Evolutionary conservation across 169 alveolate genomes (phyloP), one percentile per base, ranked within the genome.

Genomic region (Plasmodium malariae): DNA sequence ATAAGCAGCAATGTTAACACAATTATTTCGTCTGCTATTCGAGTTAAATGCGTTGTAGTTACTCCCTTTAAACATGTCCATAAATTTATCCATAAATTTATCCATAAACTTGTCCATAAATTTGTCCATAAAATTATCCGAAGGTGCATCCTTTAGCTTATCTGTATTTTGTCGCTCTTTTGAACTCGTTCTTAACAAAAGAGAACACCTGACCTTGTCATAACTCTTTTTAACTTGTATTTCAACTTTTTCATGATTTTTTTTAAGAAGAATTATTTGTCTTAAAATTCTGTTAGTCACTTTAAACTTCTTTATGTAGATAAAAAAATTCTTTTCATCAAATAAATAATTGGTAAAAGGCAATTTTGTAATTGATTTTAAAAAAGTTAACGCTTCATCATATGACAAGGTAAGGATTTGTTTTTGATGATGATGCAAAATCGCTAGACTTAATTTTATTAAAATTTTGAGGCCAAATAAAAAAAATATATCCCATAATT

Each of bases 401-500:
- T 76, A 76, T 32, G 88, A 43, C 49, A 76, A 14, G 40, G 32
- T 26, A 12, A 76, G 21, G 2, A 76, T 76, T 28, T 76, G 24
- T 28, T 59, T 24, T 7, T 76, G 69, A 76, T 60, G 72, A 43
- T 76, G 70, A 34, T 45, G 19, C 34, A 76, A 62, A 62, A 76
- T 24, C 24, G 45, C 30, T 32, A 76, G 28, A 34, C 76, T 76
- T 6, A 76, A 21, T 40, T 76, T 76, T 14, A 76, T 76, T 76
- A 76, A 76, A 17, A 76, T 76, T 14, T 76, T 76, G 7, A 76
- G 9, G 4, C 88, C 88, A 51, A 76, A 76, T n/a, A 76, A 68
- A 62, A 76, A 62, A 43, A 76, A 76, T 17, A 45, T 26, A 65
- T 76, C 88, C 88, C 88, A 76, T 21, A 76, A 60, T 76, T 76